Percentiles rank a stretch among this genome's conserved stretches.
Evolutionary conservation across 208 protist genomes (phyloP).

Genomic region (Leishmania major): DNA sequence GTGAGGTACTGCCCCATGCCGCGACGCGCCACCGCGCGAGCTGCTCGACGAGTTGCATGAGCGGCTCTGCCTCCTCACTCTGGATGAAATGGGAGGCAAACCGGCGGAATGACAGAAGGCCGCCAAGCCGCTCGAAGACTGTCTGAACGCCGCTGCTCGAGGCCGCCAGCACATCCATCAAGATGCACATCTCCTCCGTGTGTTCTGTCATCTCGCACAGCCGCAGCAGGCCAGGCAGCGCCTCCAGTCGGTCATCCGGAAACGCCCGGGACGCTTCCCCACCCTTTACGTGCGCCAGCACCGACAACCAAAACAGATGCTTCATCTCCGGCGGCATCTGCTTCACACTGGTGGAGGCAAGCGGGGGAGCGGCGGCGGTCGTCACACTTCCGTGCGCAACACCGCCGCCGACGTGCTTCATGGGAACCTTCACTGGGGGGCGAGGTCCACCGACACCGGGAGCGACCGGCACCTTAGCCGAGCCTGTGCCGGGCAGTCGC

Average conservation of each 20-base stretch:
- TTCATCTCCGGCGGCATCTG: conserved; percentile 70
- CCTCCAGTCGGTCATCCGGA: conserved; percentile 54
- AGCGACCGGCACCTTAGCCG: conserved; percentile 23
- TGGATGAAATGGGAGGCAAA: conserved; percentile 56
- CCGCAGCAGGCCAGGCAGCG: conserved; percentile 63
- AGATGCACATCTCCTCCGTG: conserved; percentile 57
- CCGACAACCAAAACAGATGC: conserved; percentile 72
- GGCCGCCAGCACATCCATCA: conserved; percentile 56
- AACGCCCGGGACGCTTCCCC: conserved; percentile 48
- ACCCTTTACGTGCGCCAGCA: conserved; percentile 69
- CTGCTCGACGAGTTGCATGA: conserved; percentile 67
- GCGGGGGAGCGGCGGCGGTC: conserved; percentile 16
- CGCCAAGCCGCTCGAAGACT: conserved; percentile 71
- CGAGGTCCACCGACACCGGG: conserved; percentile 16
- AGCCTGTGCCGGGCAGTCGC: conserved; percentile 14
- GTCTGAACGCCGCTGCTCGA: conserved; percentile 63
- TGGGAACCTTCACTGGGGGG: conserved; percentile 34
- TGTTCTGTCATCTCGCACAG: conserved; percentile 72
- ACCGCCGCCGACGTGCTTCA: conserved; percentile 26
- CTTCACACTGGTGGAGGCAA: conserved; percentile 38
- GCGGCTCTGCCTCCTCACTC: conserved; percentile 23
- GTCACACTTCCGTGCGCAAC: conserved; percentile 7
- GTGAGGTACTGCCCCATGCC: conserved; percentile 59
- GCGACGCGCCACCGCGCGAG: conserved; percentile 50
- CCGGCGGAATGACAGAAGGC: conserved; percentile 61